Base-by-base conservation (phyloP, 768 basidiomycete species). In the Solioccasus polychromus region DNA sequence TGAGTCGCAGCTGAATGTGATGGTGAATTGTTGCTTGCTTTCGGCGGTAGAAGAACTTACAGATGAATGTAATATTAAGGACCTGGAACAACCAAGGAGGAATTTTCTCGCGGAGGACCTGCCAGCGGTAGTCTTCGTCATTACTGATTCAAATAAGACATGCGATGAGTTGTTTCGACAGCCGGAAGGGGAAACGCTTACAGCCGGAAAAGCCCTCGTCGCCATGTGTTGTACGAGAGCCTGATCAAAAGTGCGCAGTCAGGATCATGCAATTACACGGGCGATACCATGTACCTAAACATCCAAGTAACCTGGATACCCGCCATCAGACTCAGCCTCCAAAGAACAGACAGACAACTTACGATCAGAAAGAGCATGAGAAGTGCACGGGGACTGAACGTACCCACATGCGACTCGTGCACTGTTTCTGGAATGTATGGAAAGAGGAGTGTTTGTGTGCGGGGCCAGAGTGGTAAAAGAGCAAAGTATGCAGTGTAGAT, bases 111-210 rank as follows among this genome's bases (percentile, higher is more conserved):
- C 93, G 80, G 12, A 96, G 73, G 29, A 92, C 69, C 2, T 72
- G 79, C 90, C 94, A 97, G 22, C 95, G 85, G 59, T 97, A 97
- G 64, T 96, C 93, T 64, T 95, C 92, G 20, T 88, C 89, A 22
- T 77, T 74, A 7, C 87, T 90, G 47, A 29, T 17, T 3, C 47
- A 5, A 45, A 39, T 22, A 35, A 49, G n/a, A 8, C 14, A 26
- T 39, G 14, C 2, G 3, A 20, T 53, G 2, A 39, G 18, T 18
- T 3, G 2, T 15, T 22, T 18, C 5, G 3, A 5, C 22, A 20
- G 25, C 7, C 8, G 32, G 3, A 37, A 18, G 15, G n/a, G n/a
- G 14, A 17, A 26, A 32, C 4, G 66, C 82, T 45, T 55, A 89
- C 87, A 83, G 63, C 39, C 65, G 75, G 59, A 91, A 92, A 6